Evolutionary conservation across 768 basidiomycete species (phyloP).

Genomic region (Mycena sanguinolenta): DNA sequence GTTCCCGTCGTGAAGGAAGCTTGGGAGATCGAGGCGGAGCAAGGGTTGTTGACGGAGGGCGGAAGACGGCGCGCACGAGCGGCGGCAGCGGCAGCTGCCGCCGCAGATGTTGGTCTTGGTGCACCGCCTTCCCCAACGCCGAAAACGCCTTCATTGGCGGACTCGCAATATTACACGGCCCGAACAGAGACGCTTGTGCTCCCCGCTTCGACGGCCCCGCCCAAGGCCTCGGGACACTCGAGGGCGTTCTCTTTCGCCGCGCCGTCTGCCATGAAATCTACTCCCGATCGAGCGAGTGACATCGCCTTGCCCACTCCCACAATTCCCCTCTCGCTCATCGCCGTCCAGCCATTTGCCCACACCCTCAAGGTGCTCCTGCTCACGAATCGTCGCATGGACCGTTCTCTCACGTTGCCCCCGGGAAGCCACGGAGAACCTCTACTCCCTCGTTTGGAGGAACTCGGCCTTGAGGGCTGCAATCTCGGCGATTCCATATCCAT

Average conservation of each 20-base stretch:
- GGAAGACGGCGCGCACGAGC: constrained; percentile 76
- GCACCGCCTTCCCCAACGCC: constrained; percentile 44
- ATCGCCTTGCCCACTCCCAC: constrained; percentile 75
- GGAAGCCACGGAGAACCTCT: constrained; percentile 50
- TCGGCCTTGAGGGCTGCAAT: constrained; percentile 80
- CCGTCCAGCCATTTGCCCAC: constrained; percentile 69
- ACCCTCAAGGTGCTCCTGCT: constrained; percentile 72
- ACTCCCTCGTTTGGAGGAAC: constrained; percentile 79
- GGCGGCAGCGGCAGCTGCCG: constrained; percentile 55
- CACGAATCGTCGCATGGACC: constrained; percentile 75
- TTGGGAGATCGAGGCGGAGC: constrained; percentile 88
- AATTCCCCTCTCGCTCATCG: constrained; percentile 75
- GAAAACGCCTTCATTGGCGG: constrained; percentile 56
- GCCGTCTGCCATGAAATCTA: constrained; percentile 30
- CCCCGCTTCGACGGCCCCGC: constrained; percentile 69
- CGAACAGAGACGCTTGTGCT: constrained; percentile 72
- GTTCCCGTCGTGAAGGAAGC: constrained; percentile 68
- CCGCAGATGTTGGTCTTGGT: constrained; percentile 41
- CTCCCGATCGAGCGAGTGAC: constrained; percentile 43
- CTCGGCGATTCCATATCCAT: constrained; percentile 72
- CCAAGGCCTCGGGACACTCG: constrained; percentile 63
- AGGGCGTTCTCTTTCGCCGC: constrained; percentile 73
- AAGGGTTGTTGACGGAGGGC: constrained; percentile 81
- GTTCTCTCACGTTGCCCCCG: constrained; percentile 69
- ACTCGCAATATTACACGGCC: constrained; percentile 71